Evolutionary conservation across 352 stramenopile species (phyloP), one percentile per base, ranked within the genome.

Genomic region (Phytophthora lateralis): DNA sequence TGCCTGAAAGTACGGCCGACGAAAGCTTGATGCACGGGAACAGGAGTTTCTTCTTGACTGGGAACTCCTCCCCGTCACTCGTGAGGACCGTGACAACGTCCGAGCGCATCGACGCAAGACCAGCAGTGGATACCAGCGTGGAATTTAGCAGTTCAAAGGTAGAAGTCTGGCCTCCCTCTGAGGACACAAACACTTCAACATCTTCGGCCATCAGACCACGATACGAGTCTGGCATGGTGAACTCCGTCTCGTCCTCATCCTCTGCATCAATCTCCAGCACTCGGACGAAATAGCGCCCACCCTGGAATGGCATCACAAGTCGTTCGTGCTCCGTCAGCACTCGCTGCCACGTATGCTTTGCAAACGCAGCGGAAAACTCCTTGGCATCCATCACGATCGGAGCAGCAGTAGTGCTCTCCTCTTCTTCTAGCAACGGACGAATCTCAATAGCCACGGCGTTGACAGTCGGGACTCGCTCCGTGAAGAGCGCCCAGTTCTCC

Each of bases 11-110:
- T 30, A 95, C 89, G 11, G 85, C 88, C 0, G 75, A 90, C 46
- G 88, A 95, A 8, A 97, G 77, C 42, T 85, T 88, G 57, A 97
- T 95, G 50, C 90, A 97, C 51, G 88, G 88, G 55, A 91, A 94
- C 6, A 97, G 69, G 9, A 97, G 71, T 56, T 91, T 93, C 64
- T 94, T 93, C 70, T 93, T 91, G 42, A 97, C 88, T 0, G 88
- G 88, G 50, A 97, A 97, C 64, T 90, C 82, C 48, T 97, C 90
- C 18, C 92, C 87, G 50, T 97, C 90, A 46, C 69, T 93, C 9
- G 85, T 95, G 2, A 80, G 27, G 20, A 96, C 87, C 3, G 83
- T 77, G 12, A 97, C 88, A 27, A 96, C 75, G 35, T 93, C 81
- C 14, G 70, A 76, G n/a, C 83, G 76, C 55, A 85, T 64, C 0